Evolutionary conservation across 2,329 filamentous ascomycete genomes (phyloP).

Genomic region (Stenocarpella maydis): DNA sequence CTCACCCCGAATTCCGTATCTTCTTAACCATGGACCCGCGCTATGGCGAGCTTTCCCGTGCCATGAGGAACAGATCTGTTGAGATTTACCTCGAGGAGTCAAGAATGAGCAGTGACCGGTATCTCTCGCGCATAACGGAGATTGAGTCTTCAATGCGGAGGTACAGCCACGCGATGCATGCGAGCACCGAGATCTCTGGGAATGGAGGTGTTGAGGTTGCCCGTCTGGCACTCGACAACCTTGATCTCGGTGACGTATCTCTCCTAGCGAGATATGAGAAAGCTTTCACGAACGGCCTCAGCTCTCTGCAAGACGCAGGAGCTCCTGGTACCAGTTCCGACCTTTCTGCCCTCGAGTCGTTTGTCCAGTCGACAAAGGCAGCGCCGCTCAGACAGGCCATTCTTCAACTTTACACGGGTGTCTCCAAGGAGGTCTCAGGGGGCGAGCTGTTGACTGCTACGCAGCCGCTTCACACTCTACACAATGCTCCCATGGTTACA

Average conservation of each 20-base stretch:
- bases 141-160: constrained; percentile 61
- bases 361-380: constrained; percentile 44
- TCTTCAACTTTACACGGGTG: constrained; percentile 40
- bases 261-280: constrained; percentile 27
- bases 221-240: constrained; percentile 53
- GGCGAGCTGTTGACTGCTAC: constrained; percentile 32
- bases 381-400: constrained; percentile 47
- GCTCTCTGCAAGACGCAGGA: constrained; percentile 26
- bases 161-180: constrained; percentile 42
- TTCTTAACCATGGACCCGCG: constrained; percentile 94
- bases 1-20: constrained; percentile 87
- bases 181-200: constrained; percentile 39
- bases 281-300: constrained; percentile 3
- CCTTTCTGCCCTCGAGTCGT: constrained; percentile 37
- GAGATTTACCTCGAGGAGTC: constrained; percentile 79
- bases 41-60: constrained; percentile 91
- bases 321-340: constrained; percentile 16
- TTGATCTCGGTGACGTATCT: constrained; percentile 56
- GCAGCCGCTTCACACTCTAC: constrained; percentile 66
- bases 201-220: constrained; percentile 46
- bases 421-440: constrained; percentile 36
- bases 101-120: constrained; percentile 44
- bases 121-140: constrained; percentile 51
- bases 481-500: constrained; percentile 62
- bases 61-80: constrained; percentile 94